Evolutionary conservation across 768 basidiomycete species (phyloP).

Genomic region (Lentinus tigrinus): DNA sequence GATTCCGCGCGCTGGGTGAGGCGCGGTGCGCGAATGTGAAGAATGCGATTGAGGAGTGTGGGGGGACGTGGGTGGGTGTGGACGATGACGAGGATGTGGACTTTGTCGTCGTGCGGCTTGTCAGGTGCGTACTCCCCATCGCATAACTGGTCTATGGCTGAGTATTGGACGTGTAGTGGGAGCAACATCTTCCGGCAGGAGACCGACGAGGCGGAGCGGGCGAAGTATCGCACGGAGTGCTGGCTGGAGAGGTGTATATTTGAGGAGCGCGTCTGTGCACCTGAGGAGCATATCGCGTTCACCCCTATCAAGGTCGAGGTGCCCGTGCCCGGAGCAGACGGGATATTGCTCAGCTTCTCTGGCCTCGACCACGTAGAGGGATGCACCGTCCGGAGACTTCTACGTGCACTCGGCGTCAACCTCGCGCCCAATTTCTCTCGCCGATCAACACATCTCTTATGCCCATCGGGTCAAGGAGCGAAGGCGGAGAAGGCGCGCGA

Average conservation of each 20-base stretch:
- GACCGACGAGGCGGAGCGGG: constrained; percentile 40
- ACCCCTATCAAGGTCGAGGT: constrained; percentile 55
- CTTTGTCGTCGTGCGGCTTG: constrained; percentile 69
- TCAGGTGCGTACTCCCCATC: constrained; percentile 49
- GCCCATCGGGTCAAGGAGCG: constrained; percentile 63
- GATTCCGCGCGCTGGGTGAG: constrained; percentile 65
- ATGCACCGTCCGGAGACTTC: constrained; percentile 62
- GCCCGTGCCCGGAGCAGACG: constrained; percentile 60
- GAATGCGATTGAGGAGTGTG: constrained; percentile 56
- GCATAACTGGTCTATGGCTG: not conserved
- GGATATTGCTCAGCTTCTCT: constrained; percentile 64
- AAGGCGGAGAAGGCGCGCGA: constrained; percentile 79
- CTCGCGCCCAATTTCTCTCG: constrained; percentile 60
- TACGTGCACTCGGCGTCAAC: constrained; percentile 63
- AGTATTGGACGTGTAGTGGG: constrained; percentile 44
- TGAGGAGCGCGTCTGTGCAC: constrained; percentile 66
- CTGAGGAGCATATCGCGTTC: constrained; percentile 71
- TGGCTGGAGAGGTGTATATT: constrained; percentile 89
- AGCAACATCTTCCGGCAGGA: constrained; percentile 67
- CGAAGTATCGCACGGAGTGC: constrained; percentile 83
- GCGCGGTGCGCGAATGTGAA: constrained; percentile 58
- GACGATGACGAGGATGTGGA: constrained; percentile 49
- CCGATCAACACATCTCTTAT: constrained; percentile 77
- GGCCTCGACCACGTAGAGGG: constrained; percentile 71
- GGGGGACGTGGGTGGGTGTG: constrained; percentile 49